Evolutionary conservation across 306 rosid genomes (phyloP), one percentile per base, ranked within the genome.

Genomic region (Urtica urens): DNA sequence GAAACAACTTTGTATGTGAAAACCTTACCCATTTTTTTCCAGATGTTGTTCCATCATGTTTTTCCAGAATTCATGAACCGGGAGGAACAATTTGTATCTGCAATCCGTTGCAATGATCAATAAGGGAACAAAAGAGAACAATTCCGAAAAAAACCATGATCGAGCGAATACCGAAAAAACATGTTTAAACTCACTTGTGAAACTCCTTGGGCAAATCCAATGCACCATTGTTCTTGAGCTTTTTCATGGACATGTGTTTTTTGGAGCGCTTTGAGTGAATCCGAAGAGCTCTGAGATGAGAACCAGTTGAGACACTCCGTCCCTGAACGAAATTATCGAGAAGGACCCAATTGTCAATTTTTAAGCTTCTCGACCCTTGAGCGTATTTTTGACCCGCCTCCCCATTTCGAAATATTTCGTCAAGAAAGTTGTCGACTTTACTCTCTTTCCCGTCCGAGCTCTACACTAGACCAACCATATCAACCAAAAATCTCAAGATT

Each of bases 1-100:
- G 42, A 43, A 38, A 47, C 26, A 13, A 12, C n/a, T n/a, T n/a
- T n/a, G n/a, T n/a, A n/a, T n/a, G n/a, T n/a, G 40, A 65, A 64
- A 7, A 45, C 27, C 58, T 66, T 31, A 84, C 97, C 87, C 87
- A 2, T 67, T 53, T 48, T 67, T 46, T 63, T 67, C 78, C 39
- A 81, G 69, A 34, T 79, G 81, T 68, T 51, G 69, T 42, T 3
- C 28, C 66, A 79, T 59, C 46, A 81, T 77, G 51, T 53, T 73
- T 69, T 79, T 85, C 99, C 95, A 90, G 78, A 78, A 75, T 68
- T 79, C 94, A 69, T 81, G 87, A 92, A 85, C 75, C 55, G 92
- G 83, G 78, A 31, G 72, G 69, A 79, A 85, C 56, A 48, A 55
- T 27, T 69, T 75, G 31, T 63, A 81, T 57, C 99, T 90, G 84